phyloP scores from a whole-genome alignment of 805 yeast species.

The Candida gorgasii region DNA sequence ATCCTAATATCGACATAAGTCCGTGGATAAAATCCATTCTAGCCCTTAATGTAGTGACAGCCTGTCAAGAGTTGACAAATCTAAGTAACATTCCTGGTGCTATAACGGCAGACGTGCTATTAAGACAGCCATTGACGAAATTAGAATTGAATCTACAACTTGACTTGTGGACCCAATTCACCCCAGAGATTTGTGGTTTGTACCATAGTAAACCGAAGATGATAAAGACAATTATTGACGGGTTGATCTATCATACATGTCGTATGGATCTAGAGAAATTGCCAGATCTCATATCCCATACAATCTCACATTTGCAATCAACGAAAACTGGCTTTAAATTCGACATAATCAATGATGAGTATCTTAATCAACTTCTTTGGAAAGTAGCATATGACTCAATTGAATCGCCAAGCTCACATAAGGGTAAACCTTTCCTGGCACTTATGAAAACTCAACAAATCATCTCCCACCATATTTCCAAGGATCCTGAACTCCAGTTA shows the following conservation, averaged over 20 bases:
- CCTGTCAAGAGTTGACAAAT: constrained; percentile 33
- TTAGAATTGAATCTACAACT: constrained; percentile 34
- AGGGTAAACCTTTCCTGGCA: constrained; percentile 2
- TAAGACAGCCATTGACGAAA: constrained; percentile 35
- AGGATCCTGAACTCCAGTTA: constrained; percentile 13
- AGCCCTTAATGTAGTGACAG: constrained; percentile 29
- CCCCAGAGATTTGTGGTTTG: constrained; percentile 22
- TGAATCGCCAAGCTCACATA: constrained; percentile 7
- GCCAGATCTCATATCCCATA: constrained; percentile 18
- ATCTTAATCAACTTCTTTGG: constrained; percentile 29
- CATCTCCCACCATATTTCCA: not conserved
- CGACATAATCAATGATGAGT: constrained; percentile 22
- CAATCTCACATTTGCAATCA: constrained; percentile 21
- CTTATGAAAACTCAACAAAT: constrained; percentile 15
- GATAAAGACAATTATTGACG: constrained; percentile 23
- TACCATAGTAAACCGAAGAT: constrained; percentile 22
- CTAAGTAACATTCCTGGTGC: constrained; percentile 37
- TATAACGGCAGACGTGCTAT: constrained; percentile 37
- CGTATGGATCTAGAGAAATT: constrained; percentile 25
- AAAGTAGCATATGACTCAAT: constrained; percentile 22
- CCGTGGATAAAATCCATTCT: constrained; percentile 35
- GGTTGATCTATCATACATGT: constrained; percentile 28
- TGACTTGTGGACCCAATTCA: constrained; percentile 36
- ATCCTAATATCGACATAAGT: constrained; percentile 5
- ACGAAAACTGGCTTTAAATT: constrained; percentile 22